Base-by-base conservation (phyloP, 208 protist species). In the Leishmania arabica region DNA sequence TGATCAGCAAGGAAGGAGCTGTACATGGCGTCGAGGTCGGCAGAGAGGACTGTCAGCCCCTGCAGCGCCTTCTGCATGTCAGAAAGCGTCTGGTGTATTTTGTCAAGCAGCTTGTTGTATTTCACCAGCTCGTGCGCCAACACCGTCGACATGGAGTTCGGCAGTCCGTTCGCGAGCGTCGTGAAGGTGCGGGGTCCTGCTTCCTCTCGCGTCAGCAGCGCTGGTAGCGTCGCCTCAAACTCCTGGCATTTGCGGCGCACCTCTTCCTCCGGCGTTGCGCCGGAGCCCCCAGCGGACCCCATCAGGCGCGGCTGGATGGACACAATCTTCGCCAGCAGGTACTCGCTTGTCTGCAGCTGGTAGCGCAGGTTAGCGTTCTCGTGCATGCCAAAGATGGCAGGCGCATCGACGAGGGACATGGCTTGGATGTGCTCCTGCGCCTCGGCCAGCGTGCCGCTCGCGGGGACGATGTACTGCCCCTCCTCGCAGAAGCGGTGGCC, bases 321-420 rank as follows among this genome's bases (percentile, higher is more conserved):
- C 1, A 99, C 82, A 24, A 99, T 79, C 45, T 97, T 99, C 75
- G 75, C 79, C 42, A 99, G 81, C 34, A 99, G 69, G 80, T 95
- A 91, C 80, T 95, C 84, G 42, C 98, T 99, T 58, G 99, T 95
- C 78, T 98, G 94, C 69, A 97, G 87, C 87, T 99, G 97, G 85
- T 99, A 99, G 49, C 97, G 96, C 69, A 99, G 95, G 78, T 98
- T 98, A 17, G 99, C 99, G 86, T 99, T 99, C 13, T 93, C 92
- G 88, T 99, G 98, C 93, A 99, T 96, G 40, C 98, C 98, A 87
- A 99, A 99, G 21, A 99, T 94, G 75, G 98, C 96, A 13, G 98
- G 98, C 34, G 95, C 89, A 84, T 99, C 98, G 19, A 95, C 90
- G 60, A 91, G 82, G 27, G 98, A 96, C 92, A 99, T 97, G 47